Evolutionary conservation across 2,329 filamentous ascomycete genomes (phyloP), one percentile per base, ranked within the genome.

Genomic region (Berkeleyomyces basicola): DNA sequence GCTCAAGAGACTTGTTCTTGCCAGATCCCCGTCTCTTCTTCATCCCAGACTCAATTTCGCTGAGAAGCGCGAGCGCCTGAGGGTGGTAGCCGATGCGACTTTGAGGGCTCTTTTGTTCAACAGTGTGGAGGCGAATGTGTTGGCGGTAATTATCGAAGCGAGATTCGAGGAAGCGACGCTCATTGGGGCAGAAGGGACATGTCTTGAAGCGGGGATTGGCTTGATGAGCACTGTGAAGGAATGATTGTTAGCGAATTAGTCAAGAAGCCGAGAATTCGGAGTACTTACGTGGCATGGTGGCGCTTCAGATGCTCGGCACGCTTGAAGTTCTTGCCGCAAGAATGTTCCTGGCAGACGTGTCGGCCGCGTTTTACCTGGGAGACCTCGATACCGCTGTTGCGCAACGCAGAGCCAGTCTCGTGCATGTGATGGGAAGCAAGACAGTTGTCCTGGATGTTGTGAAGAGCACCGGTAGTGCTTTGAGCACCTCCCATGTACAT

Each of bases 221-320:
- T 14, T 63, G 60, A 16, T 67, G 66, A 7, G 64, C 62, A 44
- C 66, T 67, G 14, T 39, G 42, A 40, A 10, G n/a, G 51, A 57
- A 36, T 40, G 14, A n/a, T 40, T 58, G 59, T 33, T 14, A 60
- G 6, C 3, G 3, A 7, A 7, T 23, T 60, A 23, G 36, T 10
- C 6, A 14, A 7, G 14, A 14, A 14, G n/a, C 7, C 6, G 16
- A 31, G 6, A 16, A 46, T 10, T 55, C 40, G 16, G 5, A 55
- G 7, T 1, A 74, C 77, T 73, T 68, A 81, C 79, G 77, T 77
- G 61, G 74, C 74, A 60, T 77, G 73, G 68, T 82, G 80, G 37
- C 80, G 74, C 71, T 81, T 82, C 16, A 82, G 70, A 65, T 82
- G 80, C 69, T 82, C 80, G 33, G 76, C 77, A 62, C 79, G 74